A percentile compares a stretch with the other conserved stretches of the same genome.
phyloP scores from a whole-genome alignment of 1,139 yeast species.

The Geotrichum phurueaensis region DNA sequence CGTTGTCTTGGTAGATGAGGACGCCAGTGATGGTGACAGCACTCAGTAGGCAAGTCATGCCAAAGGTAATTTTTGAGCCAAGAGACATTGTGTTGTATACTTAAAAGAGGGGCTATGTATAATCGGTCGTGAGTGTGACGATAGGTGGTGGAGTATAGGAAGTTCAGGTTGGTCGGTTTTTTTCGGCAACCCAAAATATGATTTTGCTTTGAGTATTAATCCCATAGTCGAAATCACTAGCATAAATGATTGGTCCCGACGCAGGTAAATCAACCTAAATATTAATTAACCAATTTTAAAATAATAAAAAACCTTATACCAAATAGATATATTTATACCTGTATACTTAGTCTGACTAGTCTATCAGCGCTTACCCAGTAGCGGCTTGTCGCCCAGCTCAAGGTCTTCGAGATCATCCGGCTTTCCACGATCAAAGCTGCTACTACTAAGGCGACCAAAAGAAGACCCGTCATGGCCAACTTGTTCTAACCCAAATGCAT shows the following conservation, averaged over 20 bases:
- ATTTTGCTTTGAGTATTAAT: no score
- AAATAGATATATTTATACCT: no score
- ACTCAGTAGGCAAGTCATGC: constrained; percentile 50
- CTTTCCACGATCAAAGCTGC: background rate
- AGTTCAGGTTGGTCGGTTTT: no score
- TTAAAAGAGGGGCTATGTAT: background rate
- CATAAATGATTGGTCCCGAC: no score
- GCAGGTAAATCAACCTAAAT: no score
- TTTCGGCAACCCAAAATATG: no score
- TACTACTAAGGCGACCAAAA: background rate
- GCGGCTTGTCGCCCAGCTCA: background rate
- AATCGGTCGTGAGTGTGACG: background rate
- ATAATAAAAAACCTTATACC: background rate
- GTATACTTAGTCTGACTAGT: background rate
- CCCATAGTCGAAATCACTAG: no score
- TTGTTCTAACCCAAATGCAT: background rate
- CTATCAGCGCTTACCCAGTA: background rate
- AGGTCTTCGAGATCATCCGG: background rate
- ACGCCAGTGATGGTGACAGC: constrained; percentile 58
- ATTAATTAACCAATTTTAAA: no score
- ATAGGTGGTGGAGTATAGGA: no score
- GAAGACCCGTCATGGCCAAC: background rate
- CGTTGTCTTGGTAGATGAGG: constrained; percentile 59
- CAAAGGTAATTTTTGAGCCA: constrained; percentile 66
- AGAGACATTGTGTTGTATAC: constrained; percentile 48